A percentile compares a stretch with the other conserved stretches of the same genome.
Evolutionary conservation across 192 early-diverging fungal genomes (phyloP).

Genomic region (Linnemannia elongata): DNA sequence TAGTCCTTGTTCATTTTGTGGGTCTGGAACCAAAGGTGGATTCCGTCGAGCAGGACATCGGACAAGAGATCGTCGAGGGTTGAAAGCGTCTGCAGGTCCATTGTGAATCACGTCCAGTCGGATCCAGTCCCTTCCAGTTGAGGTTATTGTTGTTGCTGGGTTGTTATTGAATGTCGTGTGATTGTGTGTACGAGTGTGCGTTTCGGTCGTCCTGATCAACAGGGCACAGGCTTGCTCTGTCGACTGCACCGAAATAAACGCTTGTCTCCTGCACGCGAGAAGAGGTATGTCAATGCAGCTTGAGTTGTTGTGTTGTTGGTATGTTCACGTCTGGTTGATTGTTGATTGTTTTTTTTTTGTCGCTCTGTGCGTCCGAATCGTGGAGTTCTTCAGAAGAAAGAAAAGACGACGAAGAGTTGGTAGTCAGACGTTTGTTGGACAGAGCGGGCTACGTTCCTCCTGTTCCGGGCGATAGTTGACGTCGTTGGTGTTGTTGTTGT

Average conservation of each 20-base stretch:
- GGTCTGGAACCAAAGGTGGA: constrained; percentile 66
- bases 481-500: neutral
- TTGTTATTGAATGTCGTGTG: neutral
- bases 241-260: neutral
- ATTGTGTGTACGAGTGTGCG: neutral
- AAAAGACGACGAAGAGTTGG: neutral
- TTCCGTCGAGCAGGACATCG: constrained; percentile 61
- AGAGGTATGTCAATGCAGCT: neutral
- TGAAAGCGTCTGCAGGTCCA: constrained; percentile 65
- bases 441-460: neutral
- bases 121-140: neutral
- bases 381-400: neutral
- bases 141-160: neutral
- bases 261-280: neutral
- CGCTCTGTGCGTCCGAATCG: neutral
- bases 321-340: neutral
- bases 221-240: neutral
- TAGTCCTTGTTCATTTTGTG: constrained; percentile 65
- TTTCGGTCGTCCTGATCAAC: constrained; percentile 2
- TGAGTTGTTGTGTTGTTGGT: neutral
- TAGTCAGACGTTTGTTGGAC: neutral
- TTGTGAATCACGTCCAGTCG: constrained; percentile 10
- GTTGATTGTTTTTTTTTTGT: neutral
- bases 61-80: constrained; percentile 66
- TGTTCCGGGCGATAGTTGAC: neutral